A percentile compares a stretch with the other conserved stretches of the same genome.
phyloP scores from a whole-genome alignment of 2,329 filamentous ascomycete species.

The Ciborinia camelliae region DNA sequence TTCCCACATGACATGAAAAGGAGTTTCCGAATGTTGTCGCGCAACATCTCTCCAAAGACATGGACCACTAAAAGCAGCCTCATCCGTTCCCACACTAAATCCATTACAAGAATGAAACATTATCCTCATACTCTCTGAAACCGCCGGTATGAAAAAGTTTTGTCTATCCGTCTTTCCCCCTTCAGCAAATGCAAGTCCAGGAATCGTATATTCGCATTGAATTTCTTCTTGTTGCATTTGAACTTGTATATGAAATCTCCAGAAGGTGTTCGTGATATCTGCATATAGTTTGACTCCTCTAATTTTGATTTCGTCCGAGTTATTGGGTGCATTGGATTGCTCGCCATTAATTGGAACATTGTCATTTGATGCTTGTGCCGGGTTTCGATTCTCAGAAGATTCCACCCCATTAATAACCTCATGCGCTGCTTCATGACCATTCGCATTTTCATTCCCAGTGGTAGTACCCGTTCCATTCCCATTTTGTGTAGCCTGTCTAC shows the following conservation, averaged over 20 bases:
- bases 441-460: constrained; percentile 6
- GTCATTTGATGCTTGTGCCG: neutral
- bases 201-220: constrained; percentile 75
- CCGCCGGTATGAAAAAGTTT: constrained; percentile 81
- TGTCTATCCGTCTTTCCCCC: constrained; percentile 56
- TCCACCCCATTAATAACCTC: constrained; percentile 35
- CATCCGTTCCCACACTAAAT: constrained; percentile 83
- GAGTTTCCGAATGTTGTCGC: constrained; percentile 71
- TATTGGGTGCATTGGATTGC: neutral
- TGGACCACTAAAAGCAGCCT: constrained; percentile 83
- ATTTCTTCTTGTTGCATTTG: constrained; percentile 69
- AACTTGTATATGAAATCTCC: constrained; percentile 81
- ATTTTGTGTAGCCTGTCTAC: constrained; percentile 13
- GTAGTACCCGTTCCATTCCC: constrained; percentile 31
- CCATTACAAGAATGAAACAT: constrained; percentile 99
- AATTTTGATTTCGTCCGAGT: constrained; percentile 42
- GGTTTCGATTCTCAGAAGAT: constrained; percentile 33
- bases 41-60: constrained; percentile 93
- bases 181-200: constrained; percentile 59
- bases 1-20: constrained; percentile 84
- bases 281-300: constrained; percentile 60
- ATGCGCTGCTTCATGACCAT: constrained; percentile 25
- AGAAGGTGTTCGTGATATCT: constrained; percentile 74
- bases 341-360: neutral
- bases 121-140: constrained; percentile 86